Base-by-base conservation (phyloP, 176 grass and related monocot genomes). In the Poa pratensis region DNA sequence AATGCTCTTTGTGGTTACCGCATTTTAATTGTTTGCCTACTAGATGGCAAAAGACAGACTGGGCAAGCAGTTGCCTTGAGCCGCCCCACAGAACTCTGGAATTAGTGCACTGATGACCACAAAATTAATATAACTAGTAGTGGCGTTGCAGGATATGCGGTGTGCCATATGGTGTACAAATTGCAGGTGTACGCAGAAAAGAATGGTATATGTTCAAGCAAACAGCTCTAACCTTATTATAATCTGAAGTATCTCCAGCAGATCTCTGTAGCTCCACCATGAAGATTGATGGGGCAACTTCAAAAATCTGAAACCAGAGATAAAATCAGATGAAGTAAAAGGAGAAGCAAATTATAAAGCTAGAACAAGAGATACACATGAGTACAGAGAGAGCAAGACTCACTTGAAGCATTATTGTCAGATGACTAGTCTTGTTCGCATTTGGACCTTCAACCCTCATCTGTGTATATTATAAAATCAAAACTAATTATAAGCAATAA, bases 211-310 rank as follows among this genome's bases (percentile, higher is more conserved):
- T 69, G 40, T 80, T 13, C 4, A 22, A 43, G 68, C 75, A 23
- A 80, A 54, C 59, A 76, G 32, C 53, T 79, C 76, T 83, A 46
- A 99, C 96, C 93, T 81, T 92, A 60, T 84, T 78, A 86, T 99
- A 99, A 53, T 99, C 96, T 26, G 86, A 87, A 71, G 79, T 71
- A 84, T 96, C 96, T 83, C 96, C 96, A 63, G 82, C 86, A 76
- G 90, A 88, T 86, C 86, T 89, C 84, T 99, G 78, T 77, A 99
- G 76, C 79, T 96, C 91, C 69, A 99, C 93, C 96, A 99, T 99
- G 50, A 92, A 89, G 84, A 96, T 84, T 70, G 93, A 94, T 62
- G 93, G 91, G 39, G 90, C 96, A 86, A 99, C 92, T 89, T 99
- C 96, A 54, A 96, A 99, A 71, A 99, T 95, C 96, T 99, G 69